phyloP scores from a whole-genome alignment of 176 grass and related monocot genomes.

The Calamus simplicifolius region DNA sequence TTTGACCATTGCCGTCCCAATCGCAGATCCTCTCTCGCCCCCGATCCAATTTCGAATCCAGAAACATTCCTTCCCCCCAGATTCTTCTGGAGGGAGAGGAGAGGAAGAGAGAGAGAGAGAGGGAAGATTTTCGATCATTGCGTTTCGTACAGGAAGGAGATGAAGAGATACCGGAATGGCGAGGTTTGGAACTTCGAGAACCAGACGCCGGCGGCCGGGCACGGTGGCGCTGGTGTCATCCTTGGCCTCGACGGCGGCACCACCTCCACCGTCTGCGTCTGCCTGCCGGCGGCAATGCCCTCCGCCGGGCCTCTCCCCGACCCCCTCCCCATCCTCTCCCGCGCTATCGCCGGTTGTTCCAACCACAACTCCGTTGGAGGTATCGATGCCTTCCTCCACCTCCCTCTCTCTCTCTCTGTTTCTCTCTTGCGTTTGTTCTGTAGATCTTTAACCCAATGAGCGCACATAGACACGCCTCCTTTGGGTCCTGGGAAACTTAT shows the following conservation, averaged over 20 bases:
- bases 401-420: background rate
- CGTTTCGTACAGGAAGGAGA: constrained; percentile 6
- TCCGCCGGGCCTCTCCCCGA: constrained; percentile 26
- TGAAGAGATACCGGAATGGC: constrained; percentile 62
- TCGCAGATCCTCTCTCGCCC: no score
- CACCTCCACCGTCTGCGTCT: constrained; percentile 95
- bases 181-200: constrained; percentile 39
- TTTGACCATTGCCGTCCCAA: no score
- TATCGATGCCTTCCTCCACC: constrained; percentile 11
- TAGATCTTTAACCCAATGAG: constrained; percentile 1
- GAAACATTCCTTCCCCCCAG: no score
- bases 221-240: constrained; percentile 46
- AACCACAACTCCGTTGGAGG: constrained; percentile 98
- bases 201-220: background rate
- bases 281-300: constrained; percentile 58
- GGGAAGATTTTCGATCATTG: no score
- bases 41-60: no score
- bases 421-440: background rate
- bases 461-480: background rate
- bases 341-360: constrained; percentile 73
- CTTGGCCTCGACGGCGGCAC: constrained; percentile 89
- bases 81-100: no score
- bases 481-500: background rate
- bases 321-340: constrained; percentile 56
- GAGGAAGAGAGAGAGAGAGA: no score